These are phyloP conservation scores for Trypanosoma brucei DNA, from an alignment of 208 protist species.

Conservation along the genomic window DNA sequence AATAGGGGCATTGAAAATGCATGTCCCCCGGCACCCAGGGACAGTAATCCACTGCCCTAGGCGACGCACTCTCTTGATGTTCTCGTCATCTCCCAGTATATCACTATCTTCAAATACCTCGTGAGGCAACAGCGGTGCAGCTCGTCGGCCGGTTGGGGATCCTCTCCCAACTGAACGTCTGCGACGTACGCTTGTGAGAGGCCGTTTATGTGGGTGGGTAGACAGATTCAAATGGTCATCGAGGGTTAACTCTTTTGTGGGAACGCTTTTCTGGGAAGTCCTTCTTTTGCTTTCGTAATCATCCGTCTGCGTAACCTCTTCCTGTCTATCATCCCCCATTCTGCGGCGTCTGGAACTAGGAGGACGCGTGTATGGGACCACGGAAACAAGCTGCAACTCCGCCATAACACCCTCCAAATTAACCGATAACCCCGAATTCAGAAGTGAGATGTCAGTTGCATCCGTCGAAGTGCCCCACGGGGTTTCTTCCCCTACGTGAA, in stretches of 20 bases:
- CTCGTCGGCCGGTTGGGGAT: no score
- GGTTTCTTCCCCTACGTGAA: constrained; percentile 40
- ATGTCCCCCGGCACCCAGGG: constrained; percentile 68
- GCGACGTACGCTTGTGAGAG: no score
- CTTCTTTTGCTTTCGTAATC: no score
- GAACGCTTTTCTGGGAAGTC: no score
- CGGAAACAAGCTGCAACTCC: constrained; percentile 45
- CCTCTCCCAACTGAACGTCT: no score
- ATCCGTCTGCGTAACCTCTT: no score
- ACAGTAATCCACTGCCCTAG: constrained; percentile 24
- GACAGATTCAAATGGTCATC: no score
- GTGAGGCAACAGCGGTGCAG: not conserved
- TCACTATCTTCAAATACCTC: not conserved
- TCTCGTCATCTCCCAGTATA: not conserved
- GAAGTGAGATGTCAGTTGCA: constrained; percentile 38
- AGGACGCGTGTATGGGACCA: no score
- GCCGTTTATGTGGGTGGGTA: no score
- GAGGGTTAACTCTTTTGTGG: no score
- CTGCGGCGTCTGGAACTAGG: no score
- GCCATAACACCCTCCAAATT: constrained; percentile 71
- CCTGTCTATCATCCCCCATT: no score
- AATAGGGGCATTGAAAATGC: constrained; percentile 62
- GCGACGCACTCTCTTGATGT: not conserved
- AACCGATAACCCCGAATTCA: constrained; percentile 46
- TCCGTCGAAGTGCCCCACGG: constrained; percentile 43